A percentile compares a stretch with the other conserved stretches of the same genome.
Conservation (phyloP, 1,139 yeast species). For the Candida sp. region DNA sequence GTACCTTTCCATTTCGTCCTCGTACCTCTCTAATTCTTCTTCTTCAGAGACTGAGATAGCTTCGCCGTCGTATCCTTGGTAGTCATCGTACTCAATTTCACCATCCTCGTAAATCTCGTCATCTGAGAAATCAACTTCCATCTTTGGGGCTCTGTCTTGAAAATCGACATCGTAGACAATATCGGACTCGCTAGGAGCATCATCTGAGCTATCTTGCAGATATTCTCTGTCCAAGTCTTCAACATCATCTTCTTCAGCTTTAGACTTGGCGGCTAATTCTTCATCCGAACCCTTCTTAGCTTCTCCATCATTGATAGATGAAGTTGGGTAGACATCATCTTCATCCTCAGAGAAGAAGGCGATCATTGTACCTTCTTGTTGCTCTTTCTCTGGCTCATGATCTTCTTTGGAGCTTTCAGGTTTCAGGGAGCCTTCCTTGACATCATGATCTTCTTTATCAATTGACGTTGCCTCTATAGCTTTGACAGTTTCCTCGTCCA, state of each 20-base stretch:
- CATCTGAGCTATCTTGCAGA: slow-evolving; percentile 4
- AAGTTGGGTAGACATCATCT: too few species aligned
- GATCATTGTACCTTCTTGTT: neutral
- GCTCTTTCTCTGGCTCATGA: neutral
- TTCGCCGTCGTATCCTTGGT: neutral
- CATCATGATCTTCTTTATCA: slow-evolving; percentile 4
- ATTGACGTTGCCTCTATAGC: neutral
- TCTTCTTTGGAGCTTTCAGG: neutral
- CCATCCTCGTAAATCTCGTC: neutral
- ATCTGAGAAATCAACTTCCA: neutral
- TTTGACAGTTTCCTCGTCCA: neutral
- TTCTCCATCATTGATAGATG: neutral
- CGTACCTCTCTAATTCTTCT: neutral
- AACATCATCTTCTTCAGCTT: neutral
- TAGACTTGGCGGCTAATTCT: neutral
- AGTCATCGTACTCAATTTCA: neutral
- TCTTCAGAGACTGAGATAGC: neutral
- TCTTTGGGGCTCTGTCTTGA: neutral
- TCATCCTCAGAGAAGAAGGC: too few species aligned
- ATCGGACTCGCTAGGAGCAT: slow-evolving; percentile 7
- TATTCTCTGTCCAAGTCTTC: slow-evolving; percentile 1
- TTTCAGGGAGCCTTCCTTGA: neutral
- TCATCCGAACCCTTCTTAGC: neutral
- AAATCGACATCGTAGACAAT: slow-evolving; percentile 2
- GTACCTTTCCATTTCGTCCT: neutral